These are phyloP conservation scores for Moesziomyces sp. DNA, from an alignment of 1,284 basidiomycete genomes.

Conservation along the genomic window DNA sequence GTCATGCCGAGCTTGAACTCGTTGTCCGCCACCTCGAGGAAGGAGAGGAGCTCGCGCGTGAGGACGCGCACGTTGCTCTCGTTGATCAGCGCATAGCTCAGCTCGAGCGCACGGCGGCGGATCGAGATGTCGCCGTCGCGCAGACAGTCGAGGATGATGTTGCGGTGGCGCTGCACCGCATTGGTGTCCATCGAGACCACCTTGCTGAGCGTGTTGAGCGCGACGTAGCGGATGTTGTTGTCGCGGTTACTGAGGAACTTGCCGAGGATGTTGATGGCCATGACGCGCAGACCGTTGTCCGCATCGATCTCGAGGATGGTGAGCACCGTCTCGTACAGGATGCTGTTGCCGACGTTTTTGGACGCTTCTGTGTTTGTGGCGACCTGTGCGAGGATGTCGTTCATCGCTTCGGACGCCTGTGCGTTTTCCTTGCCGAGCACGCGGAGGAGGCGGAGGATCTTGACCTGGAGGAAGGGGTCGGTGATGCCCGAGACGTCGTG, in stretches of 20 bases:
- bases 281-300: slow-evolving; percentile 91
- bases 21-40: slow-evolving; percentile 97
- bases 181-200: slow-evolving; percentile 98
- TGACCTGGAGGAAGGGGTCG: slow-evolving; percentile 97
- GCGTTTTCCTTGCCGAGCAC: slow-evolving; percentile 86
- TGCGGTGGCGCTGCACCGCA: slow-evolving; percentile 96
- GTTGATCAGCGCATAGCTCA: slow-evolving; percentile 97
- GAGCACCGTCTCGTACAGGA: slow-evolving; percentile 96
- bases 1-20: slow-evolving; percentile 99
- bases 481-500: slow-evolving; percentile 99
- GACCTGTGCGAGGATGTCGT: slow-evolving; percentile 97
- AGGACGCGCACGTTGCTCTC: slow-evolving; percentile 93
- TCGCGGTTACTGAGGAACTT: slow-evolving; percentile 98
- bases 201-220: slow-evolving; percentile 97
- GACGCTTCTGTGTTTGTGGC: slow-evolving; percentile 98
- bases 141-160: slow-evolving; percentile 97
- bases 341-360: slow-evolving; percentile 98
- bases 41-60: slow-evolving; percentile 90
- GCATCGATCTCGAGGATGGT: slow-evolving; percentile 99
- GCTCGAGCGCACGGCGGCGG: slow-evolving; percentile 91
- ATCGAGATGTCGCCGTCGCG: slow-evolving; percentile 99
- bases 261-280: slow-evolving; percentile 99
- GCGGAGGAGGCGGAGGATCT: slow-evolving; percentile 91
- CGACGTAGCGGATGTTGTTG: slow-evolving; percentile 98
- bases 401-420: slow-evolving; percentile 92